Evolutionary conservation across 208 protist genomes (phyloP).

Genomic region (Novymonas esmeraldas): DNA sequence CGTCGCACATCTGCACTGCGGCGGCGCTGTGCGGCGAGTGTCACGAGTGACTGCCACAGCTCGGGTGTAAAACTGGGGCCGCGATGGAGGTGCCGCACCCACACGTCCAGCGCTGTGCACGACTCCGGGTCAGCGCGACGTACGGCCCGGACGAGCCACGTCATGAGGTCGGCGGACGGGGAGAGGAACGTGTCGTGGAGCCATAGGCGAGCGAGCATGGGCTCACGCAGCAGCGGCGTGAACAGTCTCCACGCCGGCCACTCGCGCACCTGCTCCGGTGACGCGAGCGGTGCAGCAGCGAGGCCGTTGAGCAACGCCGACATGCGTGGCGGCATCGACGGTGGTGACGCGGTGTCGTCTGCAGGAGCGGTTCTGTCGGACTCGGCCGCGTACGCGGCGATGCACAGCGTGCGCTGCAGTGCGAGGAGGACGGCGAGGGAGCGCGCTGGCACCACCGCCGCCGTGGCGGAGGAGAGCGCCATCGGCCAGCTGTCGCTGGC

Average conservation of each 20-base stretch:
- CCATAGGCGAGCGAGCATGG: conserved; percentile 36
- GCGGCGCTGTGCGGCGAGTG: not conserved
- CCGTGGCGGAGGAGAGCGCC: conserved; percentile 21
- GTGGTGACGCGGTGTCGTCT: not conserved
- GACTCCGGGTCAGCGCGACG: conserved; percentile 19
- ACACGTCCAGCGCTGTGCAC: conserved; percentile 2
- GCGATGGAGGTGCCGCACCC: conserved; percentile 12
- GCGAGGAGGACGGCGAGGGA: conserved; percentile 9
- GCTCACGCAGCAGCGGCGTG: conserved; percentile 9
- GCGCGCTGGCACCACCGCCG: not conserved
- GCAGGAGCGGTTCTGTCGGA: not conserved
- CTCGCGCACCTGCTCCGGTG: conserved; percentile 1
- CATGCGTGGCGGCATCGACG: not conserved
- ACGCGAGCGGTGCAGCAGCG: not conserved
- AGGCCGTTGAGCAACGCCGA: conserved; percentile 6
- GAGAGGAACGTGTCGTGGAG: conserved; percentile 33
- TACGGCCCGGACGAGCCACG: conserved; percentile 39
- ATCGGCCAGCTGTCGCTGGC: conserved; percentile 13
- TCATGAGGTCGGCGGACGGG: conserved; percentile 23
- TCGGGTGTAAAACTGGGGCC: not conserved
- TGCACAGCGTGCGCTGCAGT: conserved; percentile 12
- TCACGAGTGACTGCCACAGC: not conserved
- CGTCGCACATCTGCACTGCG: too few species aligned
- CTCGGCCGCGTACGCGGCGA: not conserved
- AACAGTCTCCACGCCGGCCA: conserved; percentile 22